phyloP scores from a whole-genome alignment of 768 basidiomycete species.

The Serendipita vermifera region DNA sequence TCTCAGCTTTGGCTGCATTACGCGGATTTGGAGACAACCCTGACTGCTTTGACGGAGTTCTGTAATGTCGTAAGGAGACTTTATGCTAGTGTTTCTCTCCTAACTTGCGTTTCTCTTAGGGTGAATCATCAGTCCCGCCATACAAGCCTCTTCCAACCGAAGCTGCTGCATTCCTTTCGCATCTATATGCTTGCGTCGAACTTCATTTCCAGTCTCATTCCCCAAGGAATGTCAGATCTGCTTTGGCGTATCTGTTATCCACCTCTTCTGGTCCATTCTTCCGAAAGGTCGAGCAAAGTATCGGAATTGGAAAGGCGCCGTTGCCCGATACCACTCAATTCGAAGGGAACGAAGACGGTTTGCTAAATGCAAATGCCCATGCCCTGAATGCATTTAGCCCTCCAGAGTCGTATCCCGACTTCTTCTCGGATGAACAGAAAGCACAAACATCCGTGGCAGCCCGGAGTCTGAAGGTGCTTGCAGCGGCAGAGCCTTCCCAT shows the following conservation, averaged over 20 bases:
- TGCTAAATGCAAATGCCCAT: conserved; percentile 26
- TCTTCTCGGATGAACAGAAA: conserved; percentile 42
- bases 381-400: conserved; percentile 13
- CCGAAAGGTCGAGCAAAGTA: conserved; percentile 40
- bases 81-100: background rate
- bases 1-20: conserved; percentile 36
- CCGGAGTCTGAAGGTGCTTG: conserved; percentile 53
- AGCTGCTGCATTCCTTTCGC: conserved; percentile 42
- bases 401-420: conserved; percentile 39
- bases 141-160: conserved; percentile 27
- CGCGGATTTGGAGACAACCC: conserved; percentile 34
- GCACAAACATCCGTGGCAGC: conserved; percentile 49
- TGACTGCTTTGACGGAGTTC: conserved; percentile 41
- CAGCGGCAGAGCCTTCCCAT: conserved; percentile 52
- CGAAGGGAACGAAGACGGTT: conserved; percentile 22
- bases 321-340: background rate
- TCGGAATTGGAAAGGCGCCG: conserved; percentile 33
- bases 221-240: conserved; percentile 33
- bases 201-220: conserved; percentile 44
- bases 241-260: conserved; percentile 56
- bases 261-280: conserved; percentile 52
- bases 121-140: conserved; percentile 24
- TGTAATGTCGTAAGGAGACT: conserved; percentile 45
- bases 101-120: background rate
- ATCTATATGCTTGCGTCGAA: conserved; percentile 45